Evolutionary conservation across 2,329 filamentous ascomycete species (phyloP), one percentile per base, ranked within the genome.

Genomic region (Neonectria faginata): DNA sequence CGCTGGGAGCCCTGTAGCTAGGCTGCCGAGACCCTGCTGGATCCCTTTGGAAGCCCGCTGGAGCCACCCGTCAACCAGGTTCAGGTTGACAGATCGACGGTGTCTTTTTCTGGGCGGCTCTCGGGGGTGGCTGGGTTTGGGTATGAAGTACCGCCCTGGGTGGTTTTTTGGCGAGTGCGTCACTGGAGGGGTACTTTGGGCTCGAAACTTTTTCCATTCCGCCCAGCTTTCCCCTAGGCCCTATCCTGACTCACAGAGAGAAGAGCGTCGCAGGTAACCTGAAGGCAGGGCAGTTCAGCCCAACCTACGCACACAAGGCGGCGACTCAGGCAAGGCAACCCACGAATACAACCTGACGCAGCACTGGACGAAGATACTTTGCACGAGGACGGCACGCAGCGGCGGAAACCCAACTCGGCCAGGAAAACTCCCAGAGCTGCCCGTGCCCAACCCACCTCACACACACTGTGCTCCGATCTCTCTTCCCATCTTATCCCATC

Each of bases 11-110:
- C 16, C 12, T 39, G 36, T n/a, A 39, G 33, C 12, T 33, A 51
- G 48, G 44, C 51, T 45, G 52, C 54, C 56, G 20, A 48, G 41
- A 29, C 57, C 57, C 44, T 45, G 42, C 41, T 22, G 41, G 53
- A 29, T 45, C 53, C 59, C 45, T 44, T 51, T 33, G 29, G 48
- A 47, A 47, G 41, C 52, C 52, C 48, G 48, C 47, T 60, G 29
- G 45, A 57, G 45, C 56, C 45, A 54, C 51, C 57, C 57, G 57
- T 55, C 57, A 60, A 60, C 57, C 57, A 55, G 57, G 51, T 60
- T 60, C 57, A 55, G 50, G 50, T 48, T 54, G 41, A 45, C 51
- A 60, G 57, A 60, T 55, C 57, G 41, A 54, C 48, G 48, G 42
- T 36, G n/a, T 33, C n/a, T 45, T 45, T 45, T 33, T 52, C 44